Conservation (phyloP, 208 protist genomes). For the Leishmania martiniquensis region DNA sequence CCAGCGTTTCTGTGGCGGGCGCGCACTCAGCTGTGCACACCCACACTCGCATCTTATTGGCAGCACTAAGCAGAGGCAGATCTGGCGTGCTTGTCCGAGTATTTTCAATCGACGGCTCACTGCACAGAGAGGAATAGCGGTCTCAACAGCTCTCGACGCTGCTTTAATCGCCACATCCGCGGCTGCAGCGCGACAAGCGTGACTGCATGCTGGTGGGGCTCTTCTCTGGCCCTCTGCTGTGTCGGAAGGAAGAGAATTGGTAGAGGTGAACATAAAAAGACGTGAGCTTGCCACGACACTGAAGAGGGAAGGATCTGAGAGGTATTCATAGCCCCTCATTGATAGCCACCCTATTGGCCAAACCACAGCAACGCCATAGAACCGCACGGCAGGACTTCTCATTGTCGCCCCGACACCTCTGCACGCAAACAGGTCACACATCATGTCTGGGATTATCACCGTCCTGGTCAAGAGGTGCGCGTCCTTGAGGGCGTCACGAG, state of each 20-base stretch:
- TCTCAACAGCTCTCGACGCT: background rate
- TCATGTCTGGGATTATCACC: background rate
- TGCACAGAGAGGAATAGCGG: background rate
- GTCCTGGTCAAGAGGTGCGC: constrained; percentile 7
- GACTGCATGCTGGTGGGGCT: background rate
- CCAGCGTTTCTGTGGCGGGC: background rate
- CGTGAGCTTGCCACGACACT: background rate
- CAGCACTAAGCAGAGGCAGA: background rate
- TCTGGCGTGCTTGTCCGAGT: background rate
- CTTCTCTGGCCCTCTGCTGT: background rate
- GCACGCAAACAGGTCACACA: too few species aligned
- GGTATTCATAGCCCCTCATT: background rate
- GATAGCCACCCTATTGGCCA: background rate
- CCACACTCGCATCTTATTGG: background rate
- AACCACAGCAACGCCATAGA: background rate
- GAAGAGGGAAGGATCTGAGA: too few species aligned
- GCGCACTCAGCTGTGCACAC: background rate
- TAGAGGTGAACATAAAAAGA: background rate
- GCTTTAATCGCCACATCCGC: background rate
- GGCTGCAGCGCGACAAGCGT: background rate
- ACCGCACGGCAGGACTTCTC: background rate
- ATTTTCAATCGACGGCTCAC: background rate
- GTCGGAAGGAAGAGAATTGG: background rate
- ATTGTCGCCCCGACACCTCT: too few species aligned
- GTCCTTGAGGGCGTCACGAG: background rate